A percentile compares a stretch with the other conserved stretches of the same genome.
Conservation (phyloP, 345 rosid genomes). For the Citrus reticulata region DNA sequence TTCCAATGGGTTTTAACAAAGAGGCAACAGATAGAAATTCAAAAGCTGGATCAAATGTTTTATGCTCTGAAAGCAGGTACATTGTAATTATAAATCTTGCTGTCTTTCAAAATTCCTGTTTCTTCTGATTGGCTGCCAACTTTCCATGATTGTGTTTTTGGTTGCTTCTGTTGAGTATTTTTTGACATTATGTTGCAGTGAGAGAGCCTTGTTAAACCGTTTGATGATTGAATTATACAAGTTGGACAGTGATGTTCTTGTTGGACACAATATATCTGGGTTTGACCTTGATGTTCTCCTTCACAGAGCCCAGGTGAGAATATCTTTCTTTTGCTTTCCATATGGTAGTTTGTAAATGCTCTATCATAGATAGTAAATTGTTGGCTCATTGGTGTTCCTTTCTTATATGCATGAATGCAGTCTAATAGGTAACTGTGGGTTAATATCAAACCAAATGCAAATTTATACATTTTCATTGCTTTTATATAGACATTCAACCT, state of each 20-base stretch:
- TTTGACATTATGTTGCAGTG: conserved; percentile 52
- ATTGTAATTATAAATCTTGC: conserved; percentile 12
- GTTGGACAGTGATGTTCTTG: conserved; percentile 91
- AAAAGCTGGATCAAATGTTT: conserved; percentile 69
- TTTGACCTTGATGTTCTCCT: conserved; percentile 97
- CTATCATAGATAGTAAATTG: no score
- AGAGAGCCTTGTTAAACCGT: conserved; percentile 87
- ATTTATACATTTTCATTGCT: not conserved
- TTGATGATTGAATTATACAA: conserved; percentile 81
- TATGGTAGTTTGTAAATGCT: not conserved
- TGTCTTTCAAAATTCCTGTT: conserved; percentile 2
- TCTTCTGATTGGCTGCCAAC: conserved; percentile 4
- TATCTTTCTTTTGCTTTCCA: conserved; percentile 15
- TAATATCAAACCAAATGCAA: not conserved
- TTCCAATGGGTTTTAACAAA: conserved; percentile 91
- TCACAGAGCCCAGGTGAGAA: conserved; percentile 79
- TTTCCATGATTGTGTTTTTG: not conserved
- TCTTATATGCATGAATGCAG: not conserved
- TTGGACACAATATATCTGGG: conserved; percentile 97
- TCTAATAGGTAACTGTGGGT: not conserved
- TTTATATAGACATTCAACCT: not conserved
- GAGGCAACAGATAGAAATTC: conserved; percentile 80
- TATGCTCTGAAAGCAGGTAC: conserved; percentile 83
- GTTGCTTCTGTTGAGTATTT: not conserved
- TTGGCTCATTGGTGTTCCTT: conserved; percentile 10